Evolutionary conservation across 1,284 basidiomycete species (phyloP), one percentile per base, ranked within the genome.

Genomic region (Apiotrichum domesticum): DNA sequence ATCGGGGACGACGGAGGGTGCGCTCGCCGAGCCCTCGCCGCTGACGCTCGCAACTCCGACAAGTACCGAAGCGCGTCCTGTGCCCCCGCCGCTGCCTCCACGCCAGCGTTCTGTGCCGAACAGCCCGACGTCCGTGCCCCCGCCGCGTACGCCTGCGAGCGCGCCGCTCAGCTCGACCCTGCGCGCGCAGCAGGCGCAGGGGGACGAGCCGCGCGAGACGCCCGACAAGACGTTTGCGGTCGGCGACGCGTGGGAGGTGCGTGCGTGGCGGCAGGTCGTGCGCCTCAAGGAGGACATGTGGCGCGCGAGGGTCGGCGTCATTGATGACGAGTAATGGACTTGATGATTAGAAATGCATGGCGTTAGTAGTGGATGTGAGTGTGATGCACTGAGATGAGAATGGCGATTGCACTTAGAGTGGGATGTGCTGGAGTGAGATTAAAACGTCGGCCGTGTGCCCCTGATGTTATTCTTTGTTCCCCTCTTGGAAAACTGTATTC

Each of bases 251-350:
- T 95, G 91, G 92, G 93, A 95, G 76, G 89, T 90, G 69, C 82
- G 86, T 58, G 86, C 88, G 43, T 96, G 91, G 90, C 86, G 84
- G 66, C 87, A 90, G 77, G 76, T 96, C 13, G 80, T 87, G 7
- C 81, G 81, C 55, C 73, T 96, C 63, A 86, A 87, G 66, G 90
- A 95, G 76, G 87, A 87, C 52, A 91, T 95, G 87, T 93, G 89
- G 77, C 90, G 85, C 84, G 87, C 90, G 39, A 79, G 90, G 53
- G 78, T 92, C 37, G 91, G 91, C 6, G 60, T 58, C 5, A 44
- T 62, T 4, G 60, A 62, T 11, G 60, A 57, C 6, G 43, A 51
- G 40, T 42, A 42, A 21, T 21, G 21, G 21, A 21, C 21, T 21
- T 21, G 21, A 21, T 21, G 21, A 21, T 21, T 21, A 21, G 21